Evolutionary conservation across 306 rosid species (phyloP).

Genomic region (Corylus americana): DNA sequence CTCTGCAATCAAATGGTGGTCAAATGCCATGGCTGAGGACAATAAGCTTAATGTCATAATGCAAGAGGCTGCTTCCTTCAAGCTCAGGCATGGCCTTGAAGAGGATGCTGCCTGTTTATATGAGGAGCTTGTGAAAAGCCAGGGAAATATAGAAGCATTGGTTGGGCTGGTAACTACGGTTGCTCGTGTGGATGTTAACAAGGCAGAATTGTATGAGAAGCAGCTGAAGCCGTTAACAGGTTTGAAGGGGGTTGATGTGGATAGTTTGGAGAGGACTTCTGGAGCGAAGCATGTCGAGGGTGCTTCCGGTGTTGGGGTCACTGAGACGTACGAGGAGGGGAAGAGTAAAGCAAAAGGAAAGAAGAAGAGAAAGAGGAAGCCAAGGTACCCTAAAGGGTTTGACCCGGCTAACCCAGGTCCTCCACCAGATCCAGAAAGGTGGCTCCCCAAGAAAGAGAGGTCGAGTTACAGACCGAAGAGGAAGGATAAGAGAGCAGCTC

Average conservation of each 20-base stretch:
- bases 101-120: slow-evolving; percentile 76
- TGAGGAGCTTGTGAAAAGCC: slow-evolving; percentile 87
- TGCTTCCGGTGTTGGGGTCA: slow-evolving; percentile 36
- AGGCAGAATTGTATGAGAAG: slow-evolving; percentile 91
- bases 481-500: slow-evolving; percentile 96
- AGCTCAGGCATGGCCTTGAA: slow-evolving; percentile 76
- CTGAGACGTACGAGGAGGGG: slow-evolving; percentile 68
- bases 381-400: slow-evolving; percentile 93
- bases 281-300: slow-evolving; percentile 78
- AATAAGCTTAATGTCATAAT: slow-evolving; percentile 67
- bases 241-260: slow-evolving; percentile 77
- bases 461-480: slow-evolving; percentile 94
- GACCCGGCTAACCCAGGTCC: slow-evolving; percentile 97
- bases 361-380: slow-evolving; percentile 98
- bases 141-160: slow-evolving; percentile 78
- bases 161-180: slow-evolving; percentile 83
- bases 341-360: slow-evolving; percentile 77
- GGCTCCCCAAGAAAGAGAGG: slow-evolving; percentile 98
- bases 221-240: slow-evolving; percentile 82
- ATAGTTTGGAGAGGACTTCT: slow-evolving; percentile 79
- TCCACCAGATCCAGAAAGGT: slow-evolving; percentile 96
- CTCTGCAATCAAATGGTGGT: slow-evolving; percentile 92
- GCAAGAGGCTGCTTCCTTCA: slow-evolving; percentile 95
- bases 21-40: slow-evolving; percentile 86
- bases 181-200: slow-evolving; percentile 72